phyloP scores from a whole-genome alignment of 495 filamentous ascomycete genomes.

The Xylaria flabelliformis region DNA sequence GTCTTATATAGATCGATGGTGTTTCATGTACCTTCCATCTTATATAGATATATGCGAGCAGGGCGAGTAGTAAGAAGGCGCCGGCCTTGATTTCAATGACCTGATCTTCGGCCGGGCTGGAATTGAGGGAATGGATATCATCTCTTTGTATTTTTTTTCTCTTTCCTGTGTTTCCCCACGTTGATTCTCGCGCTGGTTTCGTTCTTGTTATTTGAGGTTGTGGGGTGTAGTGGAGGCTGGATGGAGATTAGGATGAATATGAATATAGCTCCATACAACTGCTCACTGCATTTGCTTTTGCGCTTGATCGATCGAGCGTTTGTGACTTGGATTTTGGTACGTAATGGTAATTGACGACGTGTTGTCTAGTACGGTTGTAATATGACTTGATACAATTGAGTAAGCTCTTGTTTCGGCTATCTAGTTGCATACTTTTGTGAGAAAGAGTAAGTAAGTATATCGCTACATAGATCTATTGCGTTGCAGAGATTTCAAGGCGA shows the following conservation, averaged over 20 bases:
- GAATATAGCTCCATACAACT: neutral
- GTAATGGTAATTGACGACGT: neutral
- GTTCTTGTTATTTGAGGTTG: neutral
- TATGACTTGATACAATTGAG: neutral
- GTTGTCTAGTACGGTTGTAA: neutral
- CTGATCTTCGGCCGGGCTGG: neutral
- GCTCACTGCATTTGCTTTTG: neutral
- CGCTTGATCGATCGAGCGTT: neutral
- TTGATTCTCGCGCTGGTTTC: neutral
- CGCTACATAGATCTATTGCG: neutral
- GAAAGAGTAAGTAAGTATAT: neutral
- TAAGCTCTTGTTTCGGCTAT: neutral
- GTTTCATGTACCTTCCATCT: neutral
- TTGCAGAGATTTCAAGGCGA: neutral
- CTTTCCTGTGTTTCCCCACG: neutral
- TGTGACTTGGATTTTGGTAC: neutral
- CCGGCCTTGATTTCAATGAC: neutral
- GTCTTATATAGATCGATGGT: conserved; percentile 8
- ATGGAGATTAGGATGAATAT: neutral
- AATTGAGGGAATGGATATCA: neutral
- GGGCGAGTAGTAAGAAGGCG: conserved; percentile 16
- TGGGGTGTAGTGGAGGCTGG: neutral
- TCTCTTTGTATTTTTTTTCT: neutral
- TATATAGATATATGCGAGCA: neutral
- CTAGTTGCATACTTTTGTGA: no score